Conservation (phyloP, 2,329 filamentous ascomycete genomes). For the Penicillium sp. region DNA sequence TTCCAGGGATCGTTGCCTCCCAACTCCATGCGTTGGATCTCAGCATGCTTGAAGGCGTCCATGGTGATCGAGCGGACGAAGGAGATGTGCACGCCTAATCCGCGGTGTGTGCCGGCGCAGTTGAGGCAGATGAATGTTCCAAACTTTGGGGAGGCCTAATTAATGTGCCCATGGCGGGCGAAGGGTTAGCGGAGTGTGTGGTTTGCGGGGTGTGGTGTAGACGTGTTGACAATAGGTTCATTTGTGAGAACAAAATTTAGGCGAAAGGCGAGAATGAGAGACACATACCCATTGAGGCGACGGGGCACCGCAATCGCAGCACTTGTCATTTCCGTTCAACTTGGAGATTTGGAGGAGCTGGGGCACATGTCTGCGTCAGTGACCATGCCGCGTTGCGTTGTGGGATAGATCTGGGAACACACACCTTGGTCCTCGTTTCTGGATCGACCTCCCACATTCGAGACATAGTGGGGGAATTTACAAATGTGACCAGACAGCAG, state of each 20-base stretch:
- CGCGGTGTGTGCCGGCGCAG: conserved; percentile 91
- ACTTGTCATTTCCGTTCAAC: conserved; percentile 80
- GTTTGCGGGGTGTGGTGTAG: not conserved
- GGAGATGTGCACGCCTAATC: conserved; percentile 94
- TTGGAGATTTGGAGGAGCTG: conserved; percentile 91
- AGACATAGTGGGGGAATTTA: conserved; percentile 40
- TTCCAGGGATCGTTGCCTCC: conserved; percentile 89
- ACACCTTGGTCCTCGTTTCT: conserved; percentile 90
- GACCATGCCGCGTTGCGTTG: not conserved
- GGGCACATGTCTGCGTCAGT: conserved; percentile 17
- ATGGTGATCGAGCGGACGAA: conserved; percentile 97
- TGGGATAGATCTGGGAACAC: conserved; percentile 2
- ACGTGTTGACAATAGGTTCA: conserved; percentile 1
- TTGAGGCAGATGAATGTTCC: conserved; percentile 98
- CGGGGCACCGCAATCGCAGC: conserved; percentile 92
- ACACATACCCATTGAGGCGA: conserved; percentile 89
- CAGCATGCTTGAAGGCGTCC: conserved; percentile 93
- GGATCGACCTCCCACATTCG: conserved; percentile 99
- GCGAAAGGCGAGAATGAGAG: conserved; percentile 1
- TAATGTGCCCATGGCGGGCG: not conserved
- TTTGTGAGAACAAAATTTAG: not conserved
- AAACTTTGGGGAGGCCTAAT: conserved; percentile 80
- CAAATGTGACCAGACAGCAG: not conserved
- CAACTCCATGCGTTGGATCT: conserved; percentile 89
- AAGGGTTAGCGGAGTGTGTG: conserved; percentile 2